Percentiles rank a stretch among this genome's conserved stretches.
Evolutionary conservation across 345 rosid species (phyloP).

Genomic region (Eucalyptus cloeziana): DNA sequence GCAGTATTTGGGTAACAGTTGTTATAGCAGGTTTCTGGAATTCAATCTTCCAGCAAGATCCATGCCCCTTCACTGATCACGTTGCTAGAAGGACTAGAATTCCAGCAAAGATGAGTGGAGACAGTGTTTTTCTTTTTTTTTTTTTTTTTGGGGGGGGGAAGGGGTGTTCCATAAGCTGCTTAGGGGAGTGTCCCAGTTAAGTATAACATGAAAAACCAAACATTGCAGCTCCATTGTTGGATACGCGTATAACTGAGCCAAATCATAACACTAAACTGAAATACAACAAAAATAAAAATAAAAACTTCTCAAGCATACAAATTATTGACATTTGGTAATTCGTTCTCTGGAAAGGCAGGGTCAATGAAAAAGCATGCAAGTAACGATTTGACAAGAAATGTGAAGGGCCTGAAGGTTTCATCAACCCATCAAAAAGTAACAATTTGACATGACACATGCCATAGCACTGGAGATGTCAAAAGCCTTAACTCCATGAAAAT

Average conservation of each 20-base stretch:
- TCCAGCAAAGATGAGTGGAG: not conserved
- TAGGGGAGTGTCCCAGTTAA: not conserved
- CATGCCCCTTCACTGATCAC: not conserved
- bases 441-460: not conserved
- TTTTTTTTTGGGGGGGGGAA: not conserved
- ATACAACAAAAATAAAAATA: not conserved
- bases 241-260: not conserved
- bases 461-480: not conserved
- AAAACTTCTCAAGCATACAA: not conserved
- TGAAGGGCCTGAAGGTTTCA: not conserved
- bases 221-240: not conserved
- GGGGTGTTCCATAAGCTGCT: not conserved
- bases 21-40: not conserved
- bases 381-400: not conserved
- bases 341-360: not conserved
- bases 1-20: not conserved
- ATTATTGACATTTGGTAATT: not conserved
- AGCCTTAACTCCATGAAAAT: not conserved
- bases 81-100: not conserved
- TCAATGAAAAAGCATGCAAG: not conserved
- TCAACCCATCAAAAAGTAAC: not conserved
- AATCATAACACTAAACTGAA: not conserved
- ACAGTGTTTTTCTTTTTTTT: not conserved
- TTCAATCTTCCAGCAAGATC: not conserved
- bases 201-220: not conserved